These are phyloP conservation scores for Davidsoniella eucalypti DNA, from an alignment of 2,329 filamentous ascomycete species.

Conservation along the genomic window DNA sequence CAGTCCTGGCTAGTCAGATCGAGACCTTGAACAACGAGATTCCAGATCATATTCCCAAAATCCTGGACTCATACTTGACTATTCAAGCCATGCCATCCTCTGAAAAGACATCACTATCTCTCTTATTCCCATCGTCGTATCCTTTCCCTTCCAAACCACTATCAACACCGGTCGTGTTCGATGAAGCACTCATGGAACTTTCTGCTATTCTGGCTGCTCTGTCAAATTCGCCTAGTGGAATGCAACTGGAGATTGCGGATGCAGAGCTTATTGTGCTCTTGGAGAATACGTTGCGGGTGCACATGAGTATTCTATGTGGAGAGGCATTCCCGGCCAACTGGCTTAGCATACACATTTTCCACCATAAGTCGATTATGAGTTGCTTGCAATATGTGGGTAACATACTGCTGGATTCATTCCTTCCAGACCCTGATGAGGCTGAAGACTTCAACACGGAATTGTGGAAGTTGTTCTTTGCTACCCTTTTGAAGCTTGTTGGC, in stretches of 20 bases:
- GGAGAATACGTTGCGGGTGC: constrained; percentile 63
- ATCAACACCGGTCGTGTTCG: constrained; percentile 45
- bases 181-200: constrained; percentile 78
- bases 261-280: constrained; percentile 61
- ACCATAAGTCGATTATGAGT: constrained; percentile 78
- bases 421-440: constrained; percentile 80
- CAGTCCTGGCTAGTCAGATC: constrained; percentile 74
- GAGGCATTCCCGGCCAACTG: constrained; percentile 80
- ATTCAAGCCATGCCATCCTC: constrained; percentile 42
- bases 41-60: constrained; percentile 76
- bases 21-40: constrained; percentile 64
- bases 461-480: constrained; percentile 87
- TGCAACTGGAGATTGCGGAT: constrained; percentile 59
- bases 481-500: constrained; percentile 73
- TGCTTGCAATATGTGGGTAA: constrained; percentile 68
- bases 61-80: constrained; percentile 74
- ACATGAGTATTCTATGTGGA: constrained; percentile 76
- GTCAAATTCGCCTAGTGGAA: constrained; percentile 49
- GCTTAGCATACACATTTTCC: constrained; percentile 86
- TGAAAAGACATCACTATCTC: constrained; percentile 53
- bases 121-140: constrained; percentile 79
- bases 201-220: constrained; percentile 74
- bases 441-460: constrained; percentile 84
- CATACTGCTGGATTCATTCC: constrained; percentile 64
- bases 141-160: constrained; percentile 67